Evolutionary conservation across 176 grass and related monocot genomes (phyloP).

Genomic region (Lolium multiflorum): DNA sequence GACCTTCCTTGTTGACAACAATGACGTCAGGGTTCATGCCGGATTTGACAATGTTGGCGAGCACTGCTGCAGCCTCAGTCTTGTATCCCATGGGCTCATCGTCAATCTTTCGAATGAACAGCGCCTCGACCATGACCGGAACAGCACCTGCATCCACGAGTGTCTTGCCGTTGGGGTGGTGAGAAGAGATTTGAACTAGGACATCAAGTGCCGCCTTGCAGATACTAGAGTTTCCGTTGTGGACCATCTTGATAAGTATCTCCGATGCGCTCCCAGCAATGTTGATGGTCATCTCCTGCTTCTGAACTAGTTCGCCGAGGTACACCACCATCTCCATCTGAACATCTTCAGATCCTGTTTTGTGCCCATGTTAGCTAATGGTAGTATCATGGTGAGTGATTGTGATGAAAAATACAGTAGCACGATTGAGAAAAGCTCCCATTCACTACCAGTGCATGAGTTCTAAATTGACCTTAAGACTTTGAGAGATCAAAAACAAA

Average conservation of each 20-base stretch:
- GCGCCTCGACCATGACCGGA: constrained; percentile 71
- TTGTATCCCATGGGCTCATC: constrained; percentile 67
- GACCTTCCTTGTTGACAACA: constrained; percentile 84
- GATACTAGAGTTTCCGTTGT: constrained; percentile 46
- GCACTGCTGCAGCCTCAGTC: constrained; percentile 61
- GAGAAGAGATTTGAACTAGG: constrained; percentile 84
- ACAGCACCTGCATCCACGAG: constrained; percentile 59
- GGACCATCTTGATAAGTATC: constrained; percentile 80
- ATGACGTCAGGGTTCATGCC: constrained; percentile 58
- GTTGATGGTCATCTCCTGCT: constrained; percentile 81
- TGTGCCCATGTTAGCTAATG: constrained; percentile 39
- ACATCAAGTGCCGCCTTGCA: constrained; percentile 74
- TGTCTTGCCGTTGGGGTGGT: constrained; percentile 60
- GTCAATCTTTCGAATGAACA: constrained; percentile 69
- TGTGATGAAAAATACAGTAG: neutral
- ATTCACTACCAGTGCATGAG: neutral
- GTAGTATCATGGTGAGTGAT: neutral
- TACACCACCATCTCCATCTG: constrained; percentile 96
- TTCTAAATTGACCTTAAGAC: neutral
- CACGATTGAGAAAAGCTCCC: neutral
- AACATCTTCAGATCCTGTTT: constrained; percentile 77
- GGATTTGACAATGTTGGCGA: constrained; percentile 78
- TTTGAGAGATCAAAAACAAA: neutral
- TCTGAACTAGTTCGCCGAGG: constrained; percentile 75
- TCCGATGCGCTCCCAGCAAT: constrained; percentile 64